These are phyloP conservation scores for Nephelium lappaceum DNA, from an alignment of 345 rosid species.

Conservation along the genomic window DNA sequence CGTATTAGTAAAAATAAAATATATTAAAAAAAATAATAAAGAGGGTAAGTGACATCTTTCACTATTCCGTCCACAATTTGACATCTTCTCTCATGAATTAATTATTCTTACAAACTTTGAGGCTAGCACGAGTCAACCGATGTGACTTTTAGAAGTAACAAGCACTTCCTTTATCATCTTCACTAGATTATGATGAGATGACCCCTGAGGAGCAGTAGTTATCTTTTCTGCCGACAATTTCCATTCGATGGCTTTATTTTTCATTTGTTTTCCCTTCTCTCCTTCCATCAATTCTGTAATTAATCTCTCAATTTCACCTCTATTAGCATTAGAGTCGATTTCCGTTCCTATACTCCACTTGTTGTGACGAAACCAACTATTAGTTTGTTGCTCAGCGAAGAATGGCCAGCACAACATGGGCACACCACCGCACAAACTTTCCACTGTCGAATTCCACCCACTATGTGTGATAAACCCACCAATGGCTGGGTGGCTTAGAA, in stretches of 20 bases:
- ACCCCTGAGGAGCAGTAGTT: background rate
- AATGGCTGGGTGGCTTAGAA: slow-evolving; percentile 13
- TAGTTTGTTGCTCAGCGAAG: slow-evolving; percentile 14
- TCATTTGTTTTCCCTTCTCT: slow-evolving; percentile 16
- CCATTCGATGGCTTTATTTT: slow-evolving; percentile 17
- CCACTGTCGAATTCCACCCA: slow-evolving; percentile 18
- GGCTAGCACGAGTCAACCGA: background rate
- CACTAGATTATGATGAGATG: slow-evolving; percentile 19
- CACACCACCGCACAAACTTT: slow-evolving; percentile 6
- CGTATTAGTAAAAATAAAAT: too few species aligned
- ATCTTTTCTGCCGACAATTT: slow-evolving; percentile 19
- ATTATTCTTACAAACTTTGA: background rate
- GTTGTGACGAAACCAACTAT: slow-evolving; percentile 5
- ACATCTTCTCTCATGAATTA: too few species aligned
- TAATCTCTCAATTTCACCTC: slow-evolving; percentile 20
- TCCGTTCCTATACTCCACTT: slow-evolving; percentile 26
- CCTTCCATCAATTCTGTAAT: slow-evolving; percentile 30
- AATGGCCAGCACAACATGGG: slow-evolving; percentile 24
- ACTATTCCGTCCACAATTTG: too few species aligned
- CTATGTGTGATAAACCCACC: slow-evolving; percentile 17
- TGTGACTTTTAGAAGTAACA: background rate
- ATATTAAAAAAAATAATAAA: too few species aligned
- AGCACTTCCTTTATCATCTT: slow-evolving; percentile 15
- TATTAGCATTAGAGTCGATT: slow-evolving; percentile 7
- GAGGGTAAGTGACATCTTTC: too few species aligned